Conservation (phyloP, 179 eudicot genomes). For the Dionaea muscipula region DNA sequence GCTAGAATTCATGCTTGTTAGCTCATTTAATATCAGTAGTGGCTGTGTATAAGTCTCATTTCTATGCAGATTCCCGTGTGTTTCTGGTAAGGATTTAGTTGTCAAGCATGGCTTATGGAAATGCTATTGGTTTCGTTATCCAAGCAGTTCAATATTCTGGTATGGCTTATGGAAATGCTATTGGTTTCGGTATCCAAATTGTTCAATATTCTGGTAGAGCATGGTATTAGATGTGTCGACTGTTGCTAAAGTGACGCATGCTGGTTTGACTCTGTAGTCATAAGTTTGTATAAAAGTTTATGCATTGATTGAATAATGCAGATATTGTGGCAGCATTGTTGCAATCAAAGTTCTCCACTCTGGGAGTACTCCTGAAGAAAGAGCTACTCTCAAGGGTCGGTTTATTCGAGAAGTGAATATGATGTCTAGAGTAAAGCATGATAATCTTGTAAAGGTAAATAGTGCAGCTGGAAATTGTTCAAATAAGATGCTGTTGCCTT, state of each 20-base stretch:
- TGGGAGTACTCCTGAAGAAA: conserved; percentile 66
- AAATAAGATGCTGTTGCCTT: neutral
- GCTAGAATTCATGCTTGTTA: too few species aligned
- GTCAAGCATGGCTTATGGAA: neutral
- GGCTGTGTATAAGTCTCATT: too few species aligned
- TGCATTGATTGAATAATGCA: conserved; percentile 17
- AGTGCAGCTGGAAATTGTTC: neutral
- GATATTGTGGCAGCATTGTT: conserved; percentile 76
- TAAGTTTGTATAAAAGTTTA: conserved; percentile 4
- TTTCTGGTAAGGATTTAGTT: too few species aligned
- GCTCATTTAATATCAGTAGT: too few species aligned
- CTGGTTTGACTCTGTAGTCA: neutral
- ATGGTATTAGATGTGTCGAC: neutral
- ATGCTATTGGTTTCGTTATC: neutral
- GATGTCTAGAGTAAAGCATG: conserved; percentile 90
- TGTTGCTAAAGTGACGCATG: neutral
- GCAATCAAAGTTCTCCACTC: conserved; percentile 84
- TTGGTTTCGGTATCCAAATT: neutral
- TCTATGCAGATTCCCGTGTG: too few species aligned
- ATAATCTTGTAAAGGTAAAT: conserved; percentile 75
- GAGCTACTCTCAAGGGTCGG: conserved; percentile 60
- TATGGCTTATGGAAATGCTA: neutral
- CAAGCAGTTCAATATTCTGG: neutral
- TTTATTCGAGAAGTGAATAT: conserved; percentile 83
- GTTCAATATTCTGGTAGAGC: neutral